A percentile compares a stretch with the other conserved stretches of the same genome.
phyloP scores from a whole-genome alignment of 1,284 basidiomycete genomes.

The Tremellales sp. region DNA sequence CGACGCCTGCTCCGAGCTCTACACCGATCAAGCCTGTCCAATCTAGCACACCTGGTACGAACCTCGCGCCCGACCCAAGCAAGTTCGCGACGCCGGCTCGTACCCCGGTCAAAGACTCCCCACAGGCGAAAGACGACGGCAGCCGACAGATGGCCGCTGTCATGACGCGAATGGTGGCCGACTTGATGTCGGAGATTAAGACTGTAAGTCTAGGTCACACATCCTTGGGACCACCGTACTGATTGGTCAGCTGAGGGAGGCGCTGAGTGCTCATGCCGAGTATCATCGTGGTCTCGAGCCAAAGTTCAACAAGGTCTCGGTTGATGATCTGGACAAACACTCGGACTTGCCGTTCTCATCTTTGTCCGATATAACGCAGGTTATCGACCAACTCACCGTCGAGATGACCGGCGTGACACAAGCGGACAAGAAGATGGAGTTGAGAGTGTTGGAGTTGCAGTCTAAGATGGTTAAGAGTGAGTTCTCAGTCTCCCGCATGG shows the following conservation, averaged over 20 bases:
- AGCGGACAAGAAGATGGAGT: slow-evolving; percentile 7
- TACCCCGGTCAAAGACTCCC: slow-evolving; percentile 32
- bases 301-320: slow-evolving; percentile 15
- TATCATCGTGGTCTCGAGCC: slow-evolving; percentile 8
- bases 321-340: slow-evolving; percentile 33
- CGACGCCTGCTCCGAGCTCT: slow-evolving; percentile 2
- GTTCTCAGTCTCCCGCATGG: slow-evolving; percentile 10
- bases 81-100: slow-evolving; percentile 23
- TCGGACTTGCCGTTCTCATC: slow-evolving; percentile 33
- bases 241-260: slow-evolving; percentile 34
- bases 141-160: slow-evolving; percentile 25
- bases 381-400: slow-evolving; percentile 24
- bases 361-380: slow-evolving; percentile 23
- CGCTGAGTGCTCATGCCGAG: slow-evolving; percentile 28
- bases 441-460: slow-evolving; percentile 48
- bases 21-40: not conserved
- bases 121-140: slow-evolving; percentile 25
- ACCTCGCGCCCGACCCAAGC: not conserved
- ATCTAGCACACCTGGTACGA: not conserved
- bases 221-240: slow-evolving; percentile 3
- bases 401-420: slow-evolving; percentile 31
- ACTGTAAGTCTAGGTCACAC: slow-evolving; percentile 18
- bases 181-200: slow-evolving; percentile 42
- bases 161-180: slow-evolving; percentile 41
- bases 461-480: slow-evolving; percentile 50